A percentile compares a stretch with the other conserved stretches of the same genome.
Conservation (phyloP, 1,284 basidiomycete species). For the Thecaphora thlaspeos region DNA sequence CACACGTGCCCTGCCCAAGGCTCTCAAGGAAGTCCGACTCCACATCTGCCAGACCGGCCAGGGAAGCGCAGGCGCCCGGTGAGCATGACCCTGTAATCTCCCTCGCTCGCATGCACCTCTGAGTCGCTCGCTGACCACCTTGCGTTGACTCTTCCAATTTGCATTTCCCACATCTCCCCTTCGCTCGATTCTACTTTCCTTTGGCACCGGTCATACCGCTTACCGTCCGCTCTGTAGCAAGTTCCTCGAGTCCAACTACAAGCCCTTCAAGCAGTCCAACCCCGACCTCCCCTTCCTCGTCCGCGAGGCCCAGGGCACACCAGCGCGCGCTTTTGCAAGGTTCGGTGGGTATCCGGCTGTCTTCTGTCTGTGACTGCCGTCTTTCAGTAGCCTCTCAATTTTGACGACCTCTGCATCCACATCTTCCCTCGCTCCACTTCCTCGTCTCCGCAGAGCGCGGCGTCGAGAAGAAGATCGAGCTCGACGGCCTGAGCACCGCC, state of each 20-base stretch:
- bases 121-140: no score
- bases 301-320: constrained; percentile 51
- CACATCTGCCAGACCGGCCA: constrained; percentile 55
- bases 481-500: constrained; percentile 48
- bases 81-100: no score
- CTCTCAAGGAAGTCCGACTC: constrained; percentile 55
- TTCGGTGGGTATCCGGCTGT: constrained; percentile 46
- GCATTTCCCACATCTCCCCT: neutral
- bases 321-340: constrained; percentile 52
- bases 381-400: no score
- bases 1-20: constrained; percentile 44
- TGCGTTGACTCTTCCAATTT: neutral
- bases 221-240: constrained; percentile 23
- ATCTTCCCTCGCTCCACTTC: neutral
- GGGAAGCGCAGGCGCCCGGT: constrained; percentile 52
- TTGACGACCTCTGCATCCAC: no score
- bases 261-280: constrained; percentile 53
- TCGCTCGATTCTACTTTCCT: neutral
- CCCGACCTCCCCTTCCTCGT: constrained; percentile 55
- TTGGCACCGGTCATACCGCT: neutral
- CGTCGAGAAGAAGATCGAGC: constrained; percentile 50
- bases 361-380: no score
- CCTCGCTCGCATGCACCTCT: no score
- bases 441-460: constrained; percentile 41
- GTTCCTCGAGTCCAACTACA: constrained; percentile 53